Conservation (phyloP, 148 eudicot genomes). For the Rhododendron kiyosumense region DNA sequence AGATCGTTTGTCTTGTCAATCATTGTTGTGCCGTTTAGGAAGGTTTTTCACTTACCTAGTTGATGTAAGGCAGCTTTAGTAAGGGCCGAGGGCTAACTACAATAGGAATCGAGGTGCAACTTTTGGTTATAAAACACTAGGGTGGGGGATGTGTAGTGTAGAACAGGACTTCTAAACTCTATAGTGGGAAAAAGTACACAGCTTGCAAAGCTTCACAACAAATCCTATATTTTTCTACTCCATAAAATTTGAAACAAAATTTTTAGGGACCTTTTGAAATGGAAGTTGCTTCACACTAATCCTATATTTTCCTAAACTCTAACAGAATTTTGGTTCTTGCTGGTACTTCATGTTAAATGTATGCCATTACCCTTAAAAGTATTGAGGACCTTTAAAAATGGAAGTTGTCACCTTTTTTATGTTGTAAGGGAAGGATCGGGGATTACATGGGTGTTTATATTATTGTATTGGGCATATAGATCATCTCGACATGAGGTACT, state of each 20-base stretch:
- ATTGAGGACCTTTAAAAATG: background rate
- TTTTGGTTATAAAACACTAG: background rate
- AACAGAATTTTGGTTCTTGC: background rate
- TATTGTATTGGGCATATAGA: background rate
- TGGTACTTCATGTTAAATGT: background rate
- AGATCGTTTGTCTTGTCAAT: background rate
- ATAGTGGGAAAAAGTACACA: background rate
- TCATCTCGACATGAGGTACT: background rate
- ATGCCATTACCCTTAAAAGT: background rate
- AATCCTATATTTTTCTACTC: background rate
- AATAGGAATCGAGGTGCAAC: background rate
- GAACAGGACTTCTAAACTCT: background rate
- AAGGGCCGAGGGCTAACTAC: background rate
- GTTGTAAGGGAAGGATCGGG: background rate
- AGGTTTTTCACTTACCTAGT: background rate
- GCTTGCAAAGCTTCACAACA: background rate
- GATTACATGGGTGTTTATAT: background rate
- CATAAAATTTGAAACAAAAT: background rate
- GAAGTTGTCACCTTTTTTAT: background rate
- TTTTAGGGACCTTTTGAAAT: no score
- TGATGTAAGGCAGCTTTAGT: background rate
- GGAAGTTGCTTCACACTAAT: no score
- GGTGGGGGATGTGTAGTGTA: background rate
- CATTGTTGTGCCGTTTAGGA: background rate
- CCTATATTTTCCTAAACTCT: no score